phyloP scores from a whole-genome alignment of 805 yeast species.

The Priceomyces melissophilus region DNA sequence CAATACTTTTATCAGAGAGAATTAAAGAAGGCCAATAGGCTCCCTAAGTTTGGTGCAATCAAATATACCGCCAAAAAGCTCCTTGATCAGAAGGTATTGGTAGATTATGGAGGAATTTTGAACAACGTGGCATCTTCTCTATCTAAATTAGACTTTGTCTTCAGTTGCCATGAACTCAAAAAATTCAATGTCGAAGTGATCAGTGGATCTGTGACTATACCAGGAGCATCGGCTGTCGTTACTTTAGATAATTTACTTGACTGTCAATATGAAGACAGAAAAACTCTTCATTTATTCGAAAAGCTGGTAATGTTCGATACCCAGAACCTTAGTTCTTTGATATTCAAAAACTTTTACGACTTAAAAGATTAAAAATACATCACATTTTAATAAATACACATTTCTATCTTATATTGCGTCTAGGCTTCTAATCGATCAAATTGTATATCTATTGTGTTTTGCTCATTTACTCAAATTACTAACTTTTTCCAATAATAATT shows the following conservation, averaged over 20 bases:
- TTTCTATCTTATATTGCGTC: background rate
- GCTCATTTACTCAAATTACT: slow-evolving; percentile 46
- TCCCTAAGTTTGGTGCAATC: slow-evolving; percentile 75
- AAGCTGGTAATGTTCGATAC: slow-evolving; percentile 70
- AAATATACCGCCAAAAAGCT: slow-evolving; percentile 74
- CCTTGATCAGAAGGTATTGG: slow-evolving; percentile 65
- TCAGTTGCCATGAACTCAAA: slow-evolving; percentile 72
- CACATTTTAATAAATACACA: slow-evolving; percentile 7
- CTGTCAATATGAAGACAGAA: slow-evolving; percentile 66
- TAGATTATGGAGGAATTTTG: slow-evolving; percentile 55
- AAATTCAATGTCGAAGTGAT: slow-evolving; percentile 73
- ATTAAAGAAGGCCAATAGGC: slow-evolving; percentile 58
- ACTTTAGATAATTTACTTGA: slow-evolving; percentile 70
- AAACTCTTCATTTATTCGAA: slow-evolving; percentile 55
- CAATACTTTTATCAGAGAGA: slow-evolving; percentile 76
- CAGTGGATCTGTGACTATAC: slow-evolving; percentile 63
- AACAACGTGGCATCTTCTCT: slow-evolving; percentile 38
- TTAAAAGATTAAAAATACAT: slow-evolving; percentile 24
- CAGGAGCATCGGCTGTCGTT: slow-evolving; percentile 54
- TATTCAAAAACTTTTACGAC: slow-evolving; percentile 75
- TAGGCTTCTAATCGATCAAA: slow-evolving; percentile 2
- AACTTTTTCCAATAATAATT: slow-evolving; percentile 57
- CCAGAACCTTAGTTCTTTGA: slow-evolving; percentile 60
- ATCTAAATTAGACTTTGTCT: slow-evolving; percentile 69
- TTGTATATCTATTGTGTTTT: background rate